A percentile compares a stretch with the other conserved stretches of the same genome.
phyloP scores from a whole-genome alignment of 2,329 filamentous ascomycete genomes.

The Neonectria magnoliae region DNA sequence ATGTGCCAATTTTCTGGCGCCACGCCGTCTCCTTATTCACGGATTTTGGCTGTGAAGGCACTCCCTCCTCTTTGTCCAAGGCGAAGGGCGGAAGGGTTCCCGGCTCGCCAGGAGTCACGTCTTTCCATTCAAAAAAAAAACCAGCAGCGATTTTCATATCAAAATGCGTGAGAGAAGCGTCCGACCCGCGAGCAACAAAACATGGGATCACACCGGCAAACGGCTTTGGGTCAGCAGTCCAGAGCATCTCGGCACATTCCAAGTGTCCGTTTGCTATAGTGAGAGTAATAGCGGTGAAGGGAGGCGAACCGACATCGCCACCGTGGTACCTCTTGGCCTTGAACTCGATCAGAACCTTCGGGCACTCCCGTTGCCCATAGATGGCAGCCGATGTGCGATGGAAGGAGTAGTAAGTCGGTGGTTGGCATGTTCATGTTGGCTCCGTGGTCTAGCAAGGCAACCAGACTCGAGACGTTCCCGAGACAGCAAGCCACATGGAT shows the following conservation, averaged over 20 bases:
- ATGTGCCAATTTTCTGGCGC: background rate
- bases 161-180: background rate
- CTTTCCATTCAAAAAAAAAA: background rate
- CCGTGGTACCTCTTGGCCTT: background rate
- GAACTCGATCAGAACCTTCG: background rate
- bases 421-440: constrained; percentile 1
- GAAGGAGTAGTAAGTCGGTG: background rate
- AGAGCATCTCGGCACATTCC: constrained; percentile 1
- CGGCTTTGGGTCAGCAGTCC: background rate
- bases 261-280: constrained; percentile 8
- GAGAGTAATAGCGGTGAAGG: background rate
- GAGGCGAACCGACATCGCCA: background rate
- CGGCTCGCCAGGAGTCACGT: background rate
- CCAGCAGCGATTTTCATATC: background rate
- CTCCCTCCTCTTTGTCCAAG: too few species aligned
- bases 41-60: background rate
- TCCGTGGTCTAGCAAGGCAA: background rate
- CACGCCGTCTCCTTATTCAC: background rate
- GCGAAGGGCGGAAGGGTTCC: background rate
- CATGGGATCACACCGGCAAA: background rate
- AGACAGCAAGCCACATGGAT: constrained; percentile 5
- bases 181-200: background rate
- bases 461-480: background rate
- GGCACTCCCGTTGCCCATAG: constrained; percentile 1
- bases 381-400: background rate